Base-by-base conservation (phyloP, 169 alveolate species). In the Theileria annulata region DNA sequence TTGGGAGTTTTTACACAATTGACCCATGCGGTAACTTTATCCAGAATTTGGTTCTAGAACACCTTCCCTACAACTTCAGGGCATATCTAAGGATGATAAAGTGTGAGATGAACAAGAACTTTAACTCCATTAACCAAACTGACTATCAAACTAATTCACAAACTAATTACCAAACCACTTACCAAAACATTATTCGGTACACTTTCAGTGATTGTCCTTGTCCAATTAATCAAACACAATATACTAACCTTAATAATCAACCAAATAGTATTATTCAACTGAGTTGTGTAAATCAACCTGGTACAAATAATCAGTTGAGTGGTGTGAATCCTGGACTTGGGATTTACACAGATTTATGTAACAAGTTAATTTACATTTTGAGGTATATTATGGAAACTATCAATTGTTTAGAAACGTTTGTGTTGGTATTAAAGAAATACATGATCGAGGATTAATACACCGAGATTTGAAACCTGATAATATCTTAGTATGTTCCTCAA, bases 381-480 rank as follows among this genome's bases (percentile, higher is more conserved):
- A 2, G 35, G 67, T 58, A 58, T 25, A 58, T 25, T 58, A n/a
- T 48, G 15, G 17, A n/a, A 19, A 31, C 0, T 37, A 6, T 23
- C 68, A 15, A 37, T 54, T 25, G 25, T 73, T 35, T 62, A 88
- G 93, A 60, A 85, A 88, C 33, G 90, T 88, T 48, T 71, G 80
- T 58, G 49, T 74, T 63, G 93, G 93, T 19, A 70, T 88, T 13
- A 56, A 80, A 63, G 86, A 88, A 56, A 28, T 88, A 31, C 93
- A 88, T 30, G 84, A 71, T 21, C 48, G 90, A 42, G 88, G 86
- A 47, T 69, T 88, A 33, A 91, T 88, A 15, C 93, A 88, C 81
- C 71, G 93, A 25, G 93, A 88, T 60, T 74, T 88, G 64, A 88
- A 88, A 67, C 93, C 93, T 60, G 93, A 88, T 77, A 88, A 88